Evolutionary conservation across 306 rosid genomes (phyloP), one percentile per base, ranked within the genome.

Genomic region (Begonia fuchsioides): DNA sequence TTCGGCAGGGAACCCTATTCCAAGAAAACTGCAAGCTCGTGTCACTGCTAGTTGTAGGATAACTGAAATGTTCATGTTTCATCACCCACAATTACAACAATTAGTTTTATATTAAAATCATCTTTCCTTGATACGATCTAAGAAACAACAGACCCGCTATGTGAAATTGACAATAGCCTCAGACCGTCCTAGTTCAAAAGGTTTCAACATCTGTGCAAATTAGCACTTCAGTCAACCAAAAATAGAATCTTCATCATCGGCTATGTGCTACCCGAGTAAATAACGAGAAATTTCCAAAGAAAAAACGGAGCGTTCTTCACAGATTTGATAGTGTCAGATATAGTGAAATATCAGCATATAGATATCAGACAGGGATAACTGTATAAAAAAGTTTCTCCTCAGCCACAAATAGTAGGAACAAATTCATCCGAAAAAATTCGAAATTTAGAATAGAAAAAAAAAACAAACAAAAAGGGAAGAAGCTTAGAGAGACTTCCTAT

Each of bases 21-120:
- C 8, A 26, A 26, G 15, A 10, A 52, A 60, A 17, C 26, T 26
- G 20, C 15, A 17, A 12, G 1, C 38, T 16, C 47, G 73, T 44
- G 80, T 78, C 87, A 84, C 90, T 76, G 94, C 61, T 87, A 82
- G 80, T n/a, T n/a, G n/a, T n/a, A n/a, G 83, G 87, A 87, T 82
- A 79, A 82, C 94, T 80, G 94, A 75, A 64, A 44, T 58, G 47
- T 32, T 54, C 45, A 14, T 17, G 8, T 19, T 67, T 77, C 87
- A 75, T 82, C 92, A 79, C 52, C 51, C 93, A 63, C 67, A 12
- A 38, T n/a, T 62, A 65, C 63, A 16, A 9, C 0, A 2, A 18
- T 47, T 13, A 6, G 16, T 26, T 26, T 26, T 26, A 0, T 56
- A 2, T 8, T 10, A n/a, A 41, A 41, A 10, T 41, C 45, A 3